phyloP scores from a whole-genome alignment of 2,329 filamentous ascomycete species.

The Phymatotrichopsis omnivora region DNA sequence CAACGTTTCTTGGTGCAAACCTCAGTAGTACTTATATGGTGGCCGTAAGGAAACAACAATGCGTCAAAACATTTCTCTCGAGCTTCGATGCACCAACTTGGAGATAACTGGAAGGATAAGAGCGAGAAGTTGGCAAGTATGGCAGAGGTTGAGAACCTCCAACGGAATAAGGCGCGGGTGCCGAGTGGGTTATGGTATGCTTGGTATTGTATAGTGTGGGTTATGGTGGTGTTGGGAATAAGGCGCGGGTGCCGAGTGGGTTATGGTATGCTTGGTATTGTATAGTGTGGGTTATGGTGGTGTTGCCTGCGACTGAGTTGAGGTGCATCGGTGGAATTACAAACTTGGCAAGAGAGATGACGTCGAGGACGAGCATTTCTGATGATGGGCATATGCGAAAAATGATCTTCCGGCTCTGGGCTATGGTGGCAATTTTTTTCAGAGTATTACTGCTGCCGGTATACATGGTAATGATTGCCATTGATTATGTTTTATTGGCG shows the following conservation, averaged over 20 bases:
- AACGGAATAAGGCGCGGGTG: neutral
- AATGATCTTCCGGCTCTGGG: too few relatives aligned
- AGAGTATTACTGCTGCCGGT: constrained; percentile 10
- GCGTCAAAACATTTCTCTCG: constrained; percentile 2
- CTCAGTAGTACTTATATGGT: constrained; percentile 9
- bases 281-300: constrained; percentile 8
- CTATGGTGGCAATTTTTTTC: constrained; percentile 1
- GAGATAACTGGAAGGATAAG: constrained; percentile 5
- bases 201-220: constrained; percentile 13
- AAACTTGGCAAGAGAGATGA: too few relatives aligned
- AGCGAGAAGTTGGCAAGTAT: constrained; percentile 3
- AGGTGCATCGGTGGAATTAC: constrained; percentile 4
- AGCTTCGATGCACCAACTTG: constrained; percentile 6
- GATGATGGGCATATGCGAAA: neutral
- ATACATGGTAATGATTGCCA: neutral
- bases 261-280: constrained; percentile 15
- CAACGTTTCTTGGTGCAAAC: constrained; percentile 5
- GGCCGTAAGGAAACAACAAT: neutral
- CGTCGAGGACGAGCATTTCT: constrained; percentile 2
- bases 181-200: constrained; percentile 8
- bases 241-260: constrained; percentile 1
- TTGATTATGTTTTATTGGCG: constrained; percentile 10
- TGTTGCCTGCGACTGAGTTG: constrained; percentile 8
- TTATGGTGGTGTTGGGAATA: constrained; percentile 3
- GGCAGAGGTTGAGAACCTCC: constrained; percentile 8